These are phyloP conservation scores for Arachis hypogaea DNA, from an alignment of 306 rosid genomes.

Conservation along the genomic window DNA sequence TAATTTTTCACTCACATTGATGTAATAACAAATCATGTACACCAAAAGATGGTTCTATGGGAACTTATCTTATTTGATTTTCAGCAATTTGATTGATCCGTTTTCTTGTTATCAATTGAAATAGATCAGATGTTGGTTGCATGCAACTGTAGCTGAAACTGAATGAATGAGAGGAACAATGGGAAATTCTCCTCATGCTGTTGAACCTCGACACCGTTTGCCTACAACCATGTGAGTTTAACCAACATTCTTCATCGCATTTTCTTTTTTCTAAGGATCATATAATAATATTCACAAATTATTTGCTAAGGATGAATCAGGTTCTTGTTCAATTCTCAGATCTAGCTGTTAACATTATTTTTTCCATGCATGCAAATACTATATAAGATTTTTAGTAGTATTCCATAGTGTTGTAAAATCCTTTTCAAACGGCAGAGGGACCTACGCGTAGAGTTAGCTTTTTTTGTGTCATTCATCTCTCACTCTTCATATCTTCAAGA, in stretches of 20 bases:
- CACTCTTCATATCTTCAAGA: conserved; percentile 11
- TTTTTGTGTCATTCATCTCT: conserved; percentile 16
- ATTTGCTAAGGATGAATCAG: background rate
- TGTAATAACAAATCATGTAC: too few relatives aligned
- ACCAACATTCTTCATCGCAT: background rate
- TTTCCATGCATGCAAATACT: conserved; percentile 23
- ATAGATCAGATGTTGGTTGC: conserved; percentile 51
- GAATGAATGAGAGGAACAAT: conserved; percentile 58
- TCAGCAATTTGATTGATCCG: background rate
- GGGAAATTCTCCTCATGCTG: conserved; percentile 66
- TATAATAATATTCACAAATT: too few relatives aligned
- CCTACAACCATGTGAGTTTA: conserved; percentile 72
- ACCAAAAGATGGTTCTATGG: too few relatives aligned
- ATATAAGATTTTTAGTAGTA: conserved; percentile 22
- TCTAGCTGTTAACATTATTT: background rate
- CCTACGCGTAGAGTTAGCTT: background rate
- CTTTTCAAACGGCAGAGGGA: conserved; percentile 27
- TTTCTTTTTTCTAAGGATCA: conserved; percentile 1
- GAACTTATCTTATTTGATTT: too few relatives aligned
- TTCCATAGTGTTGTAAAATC: conserved; percentile 24
- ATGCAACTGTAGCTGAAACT: conserved; percentile 40
- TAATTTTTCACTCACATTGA: too few relatives aligned
- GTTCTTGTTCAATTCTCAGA: background rate
- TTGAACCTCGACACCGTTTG: conserved; percentile 70
- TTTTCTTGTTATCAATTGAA: background rate